Evolutionary conservation across 139 green algal species (phyloP), one percentile per base, ranked within the genome.

Genomic region (Volvox reticuliferus): DNA sequence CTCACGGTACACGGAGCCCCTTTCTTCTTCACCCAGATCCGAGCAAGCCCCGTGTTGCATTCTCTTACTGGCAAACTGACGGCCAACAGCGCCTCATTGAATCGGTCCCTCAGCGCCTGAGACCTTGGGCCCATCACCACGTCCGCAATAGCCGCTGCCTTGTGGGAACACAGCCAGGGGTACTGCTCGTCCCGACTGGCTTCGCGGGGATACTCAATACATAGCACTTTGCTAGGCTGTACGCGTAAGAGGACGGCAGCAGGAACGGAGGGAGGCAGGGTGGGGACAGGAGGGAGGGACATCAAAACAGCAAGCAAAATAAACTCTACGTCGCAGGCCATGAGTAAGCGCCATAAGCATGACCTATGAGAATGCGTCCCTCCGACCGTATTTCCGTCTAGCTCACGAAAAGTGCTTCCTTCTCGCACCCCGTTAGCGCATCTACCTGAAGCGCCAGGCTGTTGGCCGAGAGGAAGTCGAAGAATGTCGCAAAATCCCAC

Each of bases 191-290:
- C 94, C 73, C 92, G 89, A 61, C 67, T 63, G 1, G 94, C 55
- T 33, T 95, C 91, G 0, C 81, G 79, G 0, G 94, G 93, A 75
- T 95, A 96, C 82, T 96, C 94, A 14, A 95, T 88, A 92, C 94
- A 95, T 30, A 92, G 44, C 28, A 93, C 36, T 50, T 91, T 91
- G 50, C 73, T 32, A 2, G 94, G 89, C 91, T 96, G 89, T 79
- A 68, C 63, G 36, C 32, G 32, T 14, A 9, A 55, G 44, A 55
- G 9, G 44, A 55, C 44, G 44, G 9, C 44, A 55, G 44, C 44
- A 55, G 44, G 44, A 75, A 75, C 22, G 67, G 9, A 26, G 24
- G 67, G 67, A 75, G 67, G 67, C 24, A 32, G 12, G 67, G 67
- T 26, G 3, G 67, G 22, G 67, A 28, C 67, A 75, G 67, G 22